Evolutionary conservation across 352 stramenopile genomes (phyloP).

Genomic region (Globisporangium viniferum): DNA sequence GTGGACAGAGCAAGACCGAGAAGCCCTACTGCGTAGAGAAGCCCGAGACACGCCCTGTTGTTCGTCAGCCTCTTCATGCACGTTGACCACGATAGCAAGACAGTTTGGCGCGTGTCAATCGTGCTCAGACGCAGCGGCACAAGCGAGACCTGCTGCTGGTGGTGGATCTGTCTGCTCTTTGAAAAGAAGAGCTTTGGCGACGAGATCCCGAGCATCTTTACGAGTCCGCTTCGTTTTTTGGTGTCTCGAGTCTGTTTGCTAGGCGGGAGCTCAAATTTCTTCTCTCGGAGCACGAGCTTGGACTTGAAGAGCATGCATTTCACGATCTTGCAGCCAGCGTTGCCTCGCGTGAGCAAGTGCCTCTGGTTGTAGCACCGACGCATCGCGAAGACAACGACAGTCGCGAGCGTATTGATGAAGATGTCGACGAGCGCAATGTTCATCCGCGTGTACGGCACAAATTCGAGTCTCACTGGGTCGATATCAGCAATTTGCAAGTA

Average conservation of each 20-base stretch:
- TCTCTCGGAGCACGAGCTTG: slow-evolving; percentile 22
- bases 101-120: slow-evolving; percentile 19
- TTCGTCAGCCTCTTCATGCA: background rate
- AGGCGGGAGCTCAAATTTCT: background rate
- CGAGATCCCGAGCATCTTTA: slow-evolving; percentile 24
- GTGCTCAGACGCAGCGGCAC: slow-evolving; percentile 24
- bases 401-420: slow-evolving; percentile 30
- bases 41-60: slow-evolving; percentile 3
- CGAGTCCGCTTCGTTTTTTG: slow-evolving; percentile 18
- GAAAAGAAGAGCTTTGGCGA: slow-evolving; percentile 17
- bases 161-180: slow-evolving; percentile 10
- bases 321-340: slow-evolving; percentile 26
- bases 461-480: slow-evolving; percentile 17
- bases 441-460: slow-evolving; percentile 15
- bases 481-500: slow-evolving; percentile 28
- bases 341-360: slow-evolving; percentile 24
- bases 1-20: slow-evolving; percentile 10
- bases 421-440: slow-evolving; percentile 28
- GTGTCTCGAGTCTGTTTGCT: background rate
- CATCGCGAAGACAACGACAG: slow-evolving; percentile 31
- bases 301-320: slow-evolving; percentile 33
- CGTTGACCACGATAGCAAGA: slow-evolving; percentile 7
- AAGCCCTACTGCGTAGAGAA: slow-evolving; percentile 17
- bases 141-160: slow-evolving; percentile 31
- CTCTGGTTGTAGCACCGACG: slow-evolving; percentile 30